phyloP scores from a whole-genome alignment of 352 stramenopile species.

The Phytophthora pseudosyringae region DNA sequence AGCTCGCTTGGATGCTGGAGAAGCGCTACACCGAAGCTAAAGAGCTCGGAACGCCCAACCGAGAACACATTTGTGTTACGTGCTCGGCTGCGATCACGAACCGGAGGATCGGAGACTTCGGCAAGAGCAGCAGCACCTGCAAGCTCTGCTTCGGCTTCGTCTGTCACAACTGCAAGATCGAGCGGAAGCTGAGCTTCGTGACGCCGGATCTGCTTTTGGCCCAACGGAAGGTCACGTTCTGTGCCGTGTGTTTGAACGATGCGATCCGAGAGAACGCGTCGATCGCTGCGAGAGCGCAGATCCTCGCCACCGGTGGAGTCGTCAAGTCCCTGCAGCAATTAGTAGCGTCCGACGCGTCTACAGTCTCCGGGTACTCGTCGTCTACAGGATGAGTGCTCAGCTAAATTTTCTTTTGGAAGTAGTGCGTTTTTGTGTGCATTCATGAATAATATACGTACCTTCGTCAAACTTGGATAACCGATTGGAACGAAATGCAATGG shows the following conservation, averaged over 20 bases:
- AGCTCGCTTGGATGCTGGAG: constrained; percentile 57
- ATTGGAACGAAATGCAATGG: too few species aligned
- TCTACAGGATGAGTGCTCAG: constrained; percentile 1
- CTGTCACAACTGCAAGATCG: constrained; percentile 39
- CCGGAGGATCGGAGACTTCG: constrained; percentile 22
- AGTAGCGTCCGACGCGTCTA: constrained; percentile 16
- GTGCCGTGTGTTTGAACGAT: constrained; percentile 39
- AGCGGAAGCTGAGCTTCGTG: constrained; percentile 45
- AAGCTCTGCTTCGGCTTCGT: constrained; percentile 47
- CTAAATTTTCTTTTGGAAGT: neutral
- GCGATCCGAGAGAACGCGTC: constrained; percentile 32
- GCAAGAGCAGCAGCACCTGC: constrained; percentile 32
- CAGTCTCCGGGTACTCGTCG: constrained; percentile 26
- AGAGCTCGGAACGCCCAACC: constrained; percentile 34
- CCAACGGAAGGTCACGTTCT: constrained; percentile 44
- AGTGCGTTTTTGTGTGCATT: neutral
- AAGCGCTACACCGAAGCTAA: constrained; percentile 38
- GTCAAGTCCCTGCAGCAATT: constrained; percentile 19
- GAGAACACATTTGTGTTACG: constrained; percentile 39
- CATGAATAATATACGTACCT: neutral
- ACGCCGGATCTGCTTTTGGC: constrained; percentile 37
- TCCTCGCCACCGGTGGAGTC: constrained; percentile 15
- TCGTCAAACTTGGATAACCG: too few species aligned
- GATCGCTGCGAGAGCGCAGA: constrained; percentile 29
- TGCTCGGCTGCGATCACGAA: constrained; percentile 30